Evolutionary conservation across 352 stramenopile species (phyloP).

Genomic region (Blastocystis sp.): DNA sequence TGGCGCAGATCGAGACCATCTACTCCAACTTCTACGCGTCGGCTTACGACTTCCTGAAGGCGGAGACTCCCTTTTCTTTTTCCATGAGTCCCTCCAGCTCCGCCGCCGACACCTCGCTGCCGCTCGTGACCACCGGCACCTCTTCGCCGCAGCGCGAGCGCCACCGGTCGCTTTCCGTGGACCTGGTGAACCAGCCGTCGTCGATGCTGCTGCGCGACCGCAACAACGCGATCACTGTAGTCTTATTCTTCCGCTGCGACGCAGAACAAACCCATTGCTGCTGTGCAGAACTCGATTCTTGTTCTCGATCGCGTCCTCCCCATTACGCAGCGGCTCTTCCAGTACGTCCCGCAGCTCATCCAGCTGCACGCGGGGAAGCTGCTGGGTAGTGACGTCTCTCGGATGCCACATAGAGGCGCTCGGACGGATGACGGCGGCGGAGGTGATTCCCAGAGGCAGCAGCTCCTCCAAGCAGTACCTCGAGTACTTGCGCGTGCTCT

Average conservation of each 20-base stretch:
- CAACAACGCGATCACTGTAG: constrained; percentile 30
- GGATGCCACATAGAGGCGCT: constrained; percentile 1
- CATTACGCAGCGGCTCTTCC: not conserved
- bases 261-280: constrained; percentile 38
- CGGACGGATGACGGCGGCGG: not conserved
- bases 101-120: not conserved
- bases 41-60: not conserved
- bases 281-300: not conserved
- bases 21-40: constrained; percentile 5
- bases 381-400: not conserved
- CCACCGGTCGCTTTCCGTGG: constrained; percentile 1
- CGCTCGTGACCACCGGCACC: not conserved
- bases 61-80: not conserved
- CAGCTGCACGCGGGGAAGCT: not conserved
- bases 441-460: not conserved
- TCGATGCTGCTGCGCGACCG: not conserved
- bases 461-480: constrained; percentile 8
- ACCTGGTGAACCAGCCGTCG: constrained; percentile 31
- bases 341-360: not conserved
- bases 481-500: constrained; percentile 14
- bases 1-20: not conserved
- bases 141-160: not conserved
- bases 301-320: not conserved
- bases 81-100: not conserved
- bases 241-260: not conserved